A percentile compares a stretch with the other conserved stretches of the same genome.
Conservation (phyloP, 371 early-diverging fungal species). For the Funneliformis caledonium region DNA sequence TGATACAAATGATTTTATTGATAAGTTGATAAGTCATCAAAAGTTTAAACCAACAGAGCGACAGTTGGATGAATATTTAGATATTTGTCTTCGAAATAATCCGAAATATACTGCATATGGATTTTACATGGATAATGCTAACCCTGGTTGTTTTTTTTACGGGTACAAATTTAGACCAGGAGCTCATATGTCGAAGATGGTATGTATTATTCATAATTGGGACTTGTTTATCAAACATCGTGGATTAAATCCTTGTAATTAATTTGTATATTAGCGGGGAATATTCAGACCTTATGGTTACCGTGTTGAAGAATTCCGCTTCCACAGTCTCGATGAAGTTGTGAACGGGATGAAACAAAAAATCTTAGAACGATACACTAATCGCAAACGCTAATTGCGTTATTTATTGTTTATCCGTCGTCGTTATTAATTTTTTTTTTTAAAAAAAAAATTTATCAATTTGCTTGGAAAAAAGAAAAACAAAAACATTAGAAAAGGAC, state of each 20-base stretch:
- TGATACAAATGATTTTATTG: not conserved
- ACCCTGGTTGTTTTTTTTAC: slow-evolving; percentile 59
- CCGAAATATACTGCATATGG: slow-evolving; percentile 64
- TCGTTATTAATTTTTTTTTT: not conserved
- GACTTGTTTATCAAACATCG: not conserved
- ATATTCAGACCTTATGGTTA: not conserved
- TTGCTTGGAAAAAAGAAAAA: not conserved
- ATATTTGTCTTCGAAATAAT: slow-evolving; percentile 51
- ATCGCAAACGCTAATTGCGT: not conserved
- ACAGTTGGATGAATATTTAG: slow-evolving; percentile 48
- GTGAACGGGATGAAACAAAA: not conserved
- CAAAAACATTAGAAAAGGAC: too few species aligned
- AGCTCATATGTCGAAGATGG: not conserved
- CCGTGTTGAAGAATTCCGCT: not conserved
- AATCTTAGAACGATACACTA: not conserved
- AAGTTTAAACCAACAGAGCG: not conserved
- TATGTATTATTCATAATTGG: not conserved
- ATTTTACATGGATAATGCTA: slow-evolving; percentile 54
- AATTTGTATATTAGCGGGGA: not conserved
- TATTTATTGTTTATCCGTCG: not conserved
- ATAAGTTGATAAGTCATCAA: not conserved
- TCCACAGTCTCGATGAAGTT: not conserved
- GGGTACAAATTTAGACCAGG: slow-evolving; percentile 34
- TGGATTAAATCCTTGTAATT: not conserved
- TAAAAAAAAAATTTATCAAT: not conserved